A percentile compares a stretch with the other conserved stretches of the same genome.
These are phyloP conservation scores for Solanum piurae DNA, from an alignment of 257 asterid species.

Conservation along the genomic window DNA sequence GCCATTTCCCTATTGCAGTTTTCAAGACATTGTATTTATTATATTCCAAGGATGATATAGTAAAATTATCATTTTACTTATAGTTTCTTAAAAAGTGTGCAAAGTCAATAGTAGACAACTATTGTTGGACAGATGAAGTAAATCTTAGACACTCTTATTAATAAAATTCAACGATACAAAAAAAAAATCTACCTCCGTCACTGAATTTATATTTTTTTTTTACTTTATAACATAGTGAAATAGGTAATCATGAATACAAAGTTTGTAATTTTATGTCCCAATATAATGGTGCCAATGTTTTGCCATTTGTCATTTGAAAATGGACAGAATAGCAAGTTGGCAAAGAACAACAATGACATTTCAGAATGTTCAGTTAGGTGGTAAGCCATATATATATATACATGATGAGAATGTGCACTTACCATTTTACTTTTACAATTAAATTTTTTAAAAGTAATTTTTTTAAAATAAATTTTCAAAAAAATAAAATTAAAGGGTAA, in stretches of 20 bases:
- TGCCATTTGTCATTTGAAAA: background rate
- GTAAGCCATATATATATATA: background rate
- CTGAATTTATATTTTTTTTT: background rate
- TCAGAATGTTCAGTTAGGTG: background rate
- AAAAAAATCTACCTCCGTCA: too few species aligned
- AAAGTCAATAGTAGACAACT: too few species aligned
- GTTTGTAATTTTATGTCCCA: background rate
- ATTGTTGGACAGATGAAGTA: too few species aligned
- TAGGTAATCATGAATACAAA: background rate
- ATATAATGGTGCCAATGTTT: background rate
- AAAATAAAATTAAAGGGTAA: background rate
- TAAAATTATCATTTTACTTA: too few species aligned
- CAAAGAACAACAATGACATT: background rate
- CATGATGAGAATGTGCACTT: background rate
- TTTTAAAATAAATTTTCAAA: too few species aligned
- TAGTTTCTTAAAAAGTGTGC: too few species aligned
- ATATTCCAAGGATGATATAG: too few species aligned
- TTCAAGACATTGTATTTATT: too few species aligned
- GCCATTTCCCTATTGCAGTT: too few species aligned
- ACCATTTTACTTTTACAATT: too few species aligned
- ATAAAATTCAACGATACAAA: too few species aligned
- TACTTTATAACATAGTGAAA: background rate
- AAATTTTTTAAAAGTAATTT: too few species aligned
- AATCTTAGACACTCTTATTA: background rate
- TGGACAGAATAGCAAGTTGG: slow-evolving; percentile 13